Evolutionary conservation across 805 yeast genomes (phyloP).

Genomic region (Candida maris): DNA sequence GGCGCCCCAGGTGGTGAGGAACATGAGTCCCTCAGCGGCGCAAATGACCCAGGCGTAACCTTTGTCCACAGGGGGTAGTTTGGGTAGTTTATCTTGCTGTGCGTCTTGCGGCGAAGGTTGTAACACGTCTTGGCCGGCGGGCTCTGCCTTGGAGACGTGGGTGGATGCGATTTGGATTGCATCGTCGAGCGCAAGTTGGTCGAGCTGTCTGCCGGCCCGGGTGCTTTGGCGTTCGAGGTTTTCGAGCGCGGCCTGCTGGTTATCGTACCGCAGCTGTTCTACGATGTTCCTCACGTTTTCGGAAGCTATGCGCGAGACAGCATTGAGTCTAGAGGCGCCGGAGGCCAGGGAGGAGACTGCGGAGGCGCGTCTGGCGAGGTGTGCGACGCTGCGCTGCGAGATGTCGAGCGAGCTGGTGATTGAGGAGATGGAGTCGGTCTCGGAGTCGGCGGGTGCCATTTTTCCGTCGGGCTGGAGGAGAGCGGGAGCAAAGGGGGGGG

Average conservation of each 20-base stretch:
- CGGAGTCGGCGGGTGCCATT: neutral
- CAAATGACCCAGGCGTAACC: conserved; percentile 60
- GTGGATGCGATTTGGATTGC: conserved; percentile 24
- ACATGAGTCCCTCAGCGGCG: conserved; percentile 40
- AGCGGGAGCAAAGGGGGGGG: no score
- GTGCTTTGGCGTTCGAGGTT: conserved; percentile 8
- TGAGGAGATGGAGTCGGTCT: neutral
- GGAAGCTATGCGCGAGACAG: conserved; percentile 9
- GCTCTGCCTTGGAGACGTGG: conserved; percentile 11
- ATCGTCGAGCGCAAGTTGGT: conserved; percentile 23
- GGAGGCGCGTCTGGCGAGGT: conserved; percentile 5
- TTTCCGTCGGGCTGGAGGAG: no score
- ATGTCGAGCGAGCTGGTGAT: no score
- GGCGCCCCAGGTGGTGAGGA: conserved; percentile 66
- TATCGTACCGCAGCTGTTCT: conserved; percentile 24
- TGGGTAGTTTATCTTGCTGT: conserved; percentile 5
- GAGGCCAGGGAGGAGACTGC: conserved; percentile 10
- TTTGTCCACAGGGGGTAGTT: conserved; percentile 40
- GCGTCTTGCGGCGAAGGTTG: conserved; percentile 1
- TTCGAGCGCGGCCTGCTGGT: conserved; percentile 16
- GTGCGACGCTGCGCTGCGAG: no score
- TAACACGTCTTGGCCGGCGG: neutral
- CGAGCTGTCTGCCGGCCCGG: conserved; percentile 17
- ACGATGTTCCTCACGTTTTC: conserved; percentile 13
- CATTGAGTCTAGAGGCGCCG: neutral